Evolutionary conservation across 176 grass and related monocot species (phyloP), one percentile per base, ranked within the genome.

Genomic region (Aegilops sharonensis): DNA sequence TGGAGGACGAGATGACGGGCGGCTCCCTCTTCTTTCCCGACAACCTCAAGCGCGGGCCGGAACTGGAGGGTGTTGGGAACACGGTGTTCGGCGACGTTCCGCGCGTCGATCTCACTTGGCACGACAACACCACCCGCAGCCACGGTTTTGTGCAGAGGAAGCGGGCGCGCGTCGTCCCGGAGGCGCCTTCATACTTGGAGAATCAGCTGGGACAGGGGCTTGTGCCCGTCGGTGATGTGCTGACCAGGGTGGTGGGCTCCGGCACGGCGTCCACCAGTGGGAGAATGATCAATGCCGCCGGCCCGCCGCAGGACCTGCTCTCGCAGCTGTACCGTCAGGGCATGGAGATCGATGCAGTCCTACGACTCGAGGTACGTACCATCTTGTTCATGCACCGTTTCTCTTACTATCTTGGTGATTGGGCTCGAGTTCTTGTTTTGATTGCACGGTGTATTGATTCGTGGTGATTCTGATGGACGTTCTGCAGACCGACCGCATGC

Each of bases 321-420:
- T 83, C 87, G 29, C 61, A 79, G 36, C n/a, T 89, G 11, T 68
- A 73, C 76, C 52, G 61, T 50, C 85, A 82, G 30, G 71, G 42
- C 62, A 34, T 43, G 5, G 84, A 93, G 84, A 89, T 91, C 60
- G 81, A 95, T 48, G 87, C 68, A 64, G 45, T 91, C 52, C 13
- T 95, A 9, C 30, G 62, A 0, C 27, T 91, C 59, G 77, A 95
- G 91, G 93, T 95, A 81, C 32, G 50, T 54, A 52, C 50, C 14
- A 54, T 54, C 15, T 54, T 18, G 2, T 54, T 18, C 50, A 54
- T 54, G 50, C 13, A 17, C 14, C 48, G 14, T 52, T 50, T 50
- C 42, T 43, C 42, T 43, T 43, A 11, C 10, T 50, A 50, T 50
- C 47, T 50, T 50, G 47, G 47, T 50, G 48, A 52, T 52, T 52